phyloP scores from a whole-genome alignment of 805 yeast species.

The Spathaspora gorwiae region DNA sequence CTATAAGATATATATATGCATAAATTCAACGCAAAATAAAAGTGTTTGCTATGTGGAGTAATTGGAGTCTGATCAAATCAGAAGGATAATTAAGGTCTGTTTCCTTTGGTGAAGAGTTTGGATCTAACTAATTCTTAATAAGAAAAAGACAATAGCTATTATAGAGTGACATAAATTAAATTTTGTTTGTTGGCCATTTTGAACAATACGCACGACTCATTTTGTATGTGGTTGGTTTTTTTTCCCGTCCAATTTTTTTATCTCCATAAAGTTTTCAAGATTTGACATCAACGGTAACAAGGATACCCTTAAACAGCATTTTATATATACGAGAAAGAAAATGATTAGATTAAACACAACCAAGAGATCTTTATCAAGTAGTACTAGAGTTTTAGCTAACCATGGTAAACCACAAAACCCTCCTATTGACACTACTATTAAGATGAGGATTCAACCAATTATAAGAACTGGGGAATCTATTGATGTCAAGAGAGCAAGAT shows the following conservation, averaged over 20 bases:
- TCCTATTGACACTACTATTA: conserved; percentile 15
- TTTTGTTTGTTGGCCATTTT: too few species aligned
- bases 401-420: conserved; percentile 42
- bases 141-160: too few species aligned
- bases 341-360: neutral
- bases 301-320: neutral
- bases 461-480: conserved; percentile 68
- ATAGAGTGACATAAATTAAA: too few species aligned
- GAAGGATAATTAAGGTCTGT: too few species aligned
- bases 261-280: neutral
- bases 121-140: too few species aligned
- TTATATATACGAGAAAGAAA: neutral
- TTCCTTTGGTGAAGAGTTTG: too few species aligned
- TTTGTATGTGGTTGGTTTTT: too few species aligned
- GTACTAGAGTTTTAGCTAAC: conserved; percentile 14
- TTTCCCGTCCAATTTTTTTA: neutral
- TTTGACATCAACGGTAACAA: neutral
- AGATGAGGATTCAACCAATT: conserved; percentile 70
- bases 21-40: too few species aligned
- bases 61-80: too few species aligned
- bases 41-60: too few species aligned
- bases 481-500: conserved; percentile 77
- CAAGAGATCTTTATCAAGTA: neutral
- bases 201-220: neutral
- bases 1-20: too few species aligned